Conservation (phyloP, 805 yeast genomes). For the Yarrowia hollandica region DNA sequence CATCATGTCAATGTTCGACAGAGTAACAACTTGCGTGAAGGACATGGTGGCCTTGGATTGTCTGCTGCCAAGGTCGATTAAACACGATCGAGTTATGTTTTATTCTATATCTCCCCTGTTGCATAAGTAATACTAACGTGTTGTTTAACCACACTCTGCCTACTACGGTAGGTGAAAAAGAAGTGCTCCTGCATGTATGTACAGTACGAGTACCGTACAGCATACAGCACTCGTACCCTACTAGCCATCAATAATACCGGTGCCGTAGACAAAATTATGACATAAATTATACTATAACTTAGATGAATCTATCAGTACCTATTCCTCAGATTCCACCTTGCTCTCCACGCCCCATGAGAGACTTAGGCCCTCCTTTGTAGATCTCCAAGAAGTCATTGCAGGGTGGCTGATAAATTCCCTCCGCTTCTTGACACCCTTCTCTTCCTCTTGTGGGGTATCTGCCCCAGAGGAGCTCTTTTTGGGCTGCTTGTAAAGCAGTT, state of each 20-base stretch:
- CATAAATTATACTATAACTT: neutral
- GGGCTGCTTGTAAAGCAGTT: constrained; percentile 64
- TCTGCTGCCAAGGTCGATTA: constrained; percentile 35
- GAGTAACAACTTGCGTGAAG: constrained; percentile 40
- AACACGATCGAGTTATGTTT: neutral
- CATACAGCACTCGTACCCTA: no score
- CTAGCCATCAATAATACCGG: no score
- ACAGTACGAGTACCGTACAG: no score
- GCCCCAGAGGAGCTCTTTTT: constrained; percentile 33
- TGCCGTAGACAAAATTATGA: no score
- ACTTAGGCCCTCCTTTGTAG: constrained; percentile 31
- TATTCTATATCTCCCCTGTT: neutral
- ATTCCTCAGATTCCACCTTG: neutral
- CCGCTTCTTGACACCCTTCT: constrained; percentile 27
- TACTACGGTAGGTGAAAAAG: no score
- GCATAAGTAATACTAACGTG: constrained; percentile 27
- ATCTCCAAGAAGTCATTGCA: constrained; percentile 39
- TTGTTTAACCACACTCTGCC: neutral
- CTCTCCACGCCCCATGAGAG: constrained; percentile 31
- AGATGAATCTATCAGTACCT: neutral
- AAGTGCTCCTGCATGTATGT: no score
- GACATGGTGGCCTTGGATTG: constrained; percentile 32
- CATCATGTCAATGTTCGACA: constrained; percentile 51
- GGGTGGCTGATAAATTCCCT: constrained; percentile 39
- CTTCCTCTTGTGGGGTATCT: constrained; percentile 32